Percentiles rank a stretch among this genome's conserved stretches.
phyloP scores from a whole-genome alignment of 2,329 filamentous ascomycete genomes.

The Myriosclerotinia curreyana region DNA sequence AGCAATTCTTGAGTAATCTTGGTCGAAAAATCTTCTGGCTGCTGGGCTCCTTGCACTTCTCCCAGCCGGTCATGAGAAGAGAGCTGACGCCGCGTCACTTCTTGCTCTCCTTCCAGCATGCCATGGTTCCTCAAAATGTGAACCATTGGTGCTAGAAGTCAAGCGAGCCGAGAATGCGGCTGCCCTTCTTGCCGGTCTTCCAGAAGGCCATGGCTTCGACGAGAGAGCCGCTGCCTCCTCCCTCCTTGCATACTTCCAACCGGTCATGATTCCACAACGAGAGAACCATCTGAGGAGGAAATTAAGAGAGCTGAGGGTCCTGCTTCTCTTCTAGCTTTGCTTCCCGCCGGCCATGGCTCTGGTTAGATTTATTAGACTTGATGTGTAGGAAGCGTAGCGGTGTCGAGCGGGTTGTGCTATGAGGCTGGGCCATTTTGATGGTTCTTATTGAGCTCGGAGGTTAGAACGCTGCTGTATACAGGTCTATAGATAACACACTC shows the following conservation, averaged over 20 bases:
- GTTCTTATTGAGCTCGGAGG: slow-evolving; percentile 1
- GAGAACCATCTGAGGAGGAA: slow-evolving; percentile 5
- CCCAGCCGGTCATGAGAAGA: background rate
- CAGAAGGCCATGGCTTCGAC: background rate
- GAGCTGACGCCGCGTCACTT: background rate
- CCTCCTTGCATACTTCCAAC: background rate
- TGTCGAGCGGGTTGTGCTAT: background rate
- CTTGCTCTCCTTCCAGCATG: background rate
- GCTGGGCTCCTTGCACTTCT: slow-evolving; percentile 1
- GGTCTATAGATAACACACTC: slow-evolving; percentile 13
- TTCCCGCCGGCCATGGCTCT: slow-evolving; percentile 4
- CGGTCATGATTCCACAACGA: background rate
- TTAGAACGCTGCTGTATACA: slow-evolving; percentile 6
- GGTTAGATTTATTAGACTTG: background rate
- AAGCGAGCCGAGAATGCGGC: slow-evolving; percentile 10
- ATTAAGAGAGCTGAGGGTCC: background rate
- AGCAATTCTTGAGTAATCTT: no score
- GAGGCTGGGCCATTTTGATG: background rate
- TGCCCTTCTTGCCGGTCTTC: background rate
- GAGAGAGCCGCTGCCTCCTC: background rate
- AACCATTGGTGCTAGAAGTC: background rate
- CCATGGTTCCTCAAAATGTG: slow-evolving; percentile 5
- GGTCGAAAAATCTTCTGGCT: no score
- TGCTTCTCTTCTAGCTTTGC: background rate
- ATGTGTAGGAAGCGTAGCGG: background rate